These are phyloP conservation scores for Aspergillus tubingensis DNA, from an alignment of 2,329 filamentous ascomycete species.

Conservation along the genomic window DNA sequence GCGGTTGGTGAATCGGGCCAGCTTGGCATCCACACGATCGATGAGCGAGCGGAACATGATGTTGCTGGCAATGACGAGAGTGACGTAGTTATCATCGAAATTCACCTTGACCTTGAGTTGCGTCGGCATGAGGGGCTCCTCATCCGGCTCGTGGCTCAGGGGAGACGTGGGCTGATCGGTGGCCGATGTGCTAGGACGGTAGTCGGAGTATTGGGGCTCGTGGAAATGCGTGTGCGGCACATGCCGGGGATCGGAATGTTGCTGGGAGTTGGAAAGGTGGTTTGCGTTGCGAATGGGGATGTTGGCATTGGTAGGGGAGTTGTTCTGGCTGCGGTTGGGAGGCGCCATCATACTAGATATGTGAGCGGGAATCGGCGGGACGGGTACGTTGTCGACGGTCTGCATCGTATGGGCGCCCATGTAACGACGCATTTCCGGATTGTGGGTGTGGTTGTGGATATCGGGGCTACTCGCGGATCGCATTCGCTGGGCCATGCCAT, in stretches of 20 bases:
- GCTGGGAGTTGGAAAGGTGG: slow-evolving; percentile 62
- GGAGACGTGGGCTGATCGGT: slow-evolving; percentile 38
- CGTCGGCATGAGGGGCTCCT: slow-evolving; percentile 58
- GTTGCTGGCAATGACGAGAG: slow-evolving; percentile 92
- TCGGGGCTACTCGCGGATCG: slow-evolving; percentile 95
- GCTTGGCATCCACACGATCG: slow-evolving; percentile 93
- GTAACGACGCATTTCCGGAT: slow-evolving; percentile 51
- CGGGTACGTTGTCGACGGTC: slow-evolving; percentile 62
- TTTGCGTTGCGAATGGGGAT: slow-evolving; percentile 69
- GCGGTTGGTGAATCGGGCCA: slow-evolving; percentile 80
- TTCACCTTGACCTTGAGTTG: slow-evolving; percentile 97
- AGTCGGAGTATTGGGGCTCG: slow-evolving; percentile 42
- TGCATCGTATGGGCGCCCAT: slow-evolving; percentile 59
- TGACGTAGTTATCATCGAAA: slow-evolving; percentile 88
- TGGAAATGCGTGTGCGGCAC: slow-evolving; percentile 39
- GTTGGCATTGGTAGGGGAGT: slow-evolving; percentile 70
- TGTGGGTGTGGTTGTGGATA: slow-evolving; percentile 73
- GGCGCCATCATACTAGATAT: slow-evolving; percentile 60
- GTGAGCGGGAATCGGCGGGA: slow-evolving; percentile 75
- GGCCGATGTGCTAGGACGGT: slow-evolving; percentile 28
- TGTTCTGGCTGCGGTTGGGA: slow-evolving; percentile 76
- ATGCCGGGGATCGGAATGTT: slow-evolving; percentile 56
- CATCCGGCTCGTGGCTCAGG: slow-evolving; percentile 35
- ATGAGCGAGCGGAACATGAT: slow-evolving; percentile 92
- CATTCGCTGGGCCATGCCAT: slow-evolving; percentile 64